Evolutionary conservation across 192 early-diverging fungal genomes (phyloP).

Genomic region (Phlyctochytrium arcticum): DNA sequence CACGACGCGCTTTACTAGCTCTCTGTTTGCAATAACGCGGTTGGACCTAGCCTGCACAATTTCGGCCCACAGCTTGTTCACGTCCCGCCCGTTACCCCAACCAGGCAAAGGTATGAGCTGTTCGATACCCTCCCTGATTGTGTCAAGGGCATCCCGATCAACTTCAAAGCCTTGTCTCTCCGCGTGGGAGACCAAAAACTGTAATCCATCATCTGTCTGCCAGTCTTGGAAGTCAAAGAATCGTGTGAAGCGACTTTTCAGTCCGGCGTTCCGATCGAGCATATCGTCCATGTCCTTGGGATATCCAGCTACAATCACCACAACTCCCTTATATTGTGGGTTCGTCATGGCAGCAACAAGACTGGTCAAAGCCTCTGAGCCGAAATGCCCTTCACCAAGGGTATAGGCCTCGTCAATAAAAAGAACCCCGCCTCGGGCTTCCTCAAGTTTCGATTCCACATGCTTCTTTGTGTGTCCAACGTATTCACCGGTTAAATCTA

Average conservation of each 20-base stretch:
- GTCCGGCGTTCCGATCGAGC: slow-evolving; percentile 27
- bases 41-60: slow-evolving; percentile 3
- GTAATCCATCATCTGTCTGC: slow-evolving; percentile 9
- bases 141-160: slow-evolving; percentile 6
- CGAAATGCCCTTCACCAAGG: slow-evolving; percentile 35
- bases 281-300: slow-evolving; percentile 30
- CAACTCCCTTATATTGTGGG: slow-evolving; percentile 27
- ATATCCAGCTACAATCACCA: slow-evolving; percentile 39
- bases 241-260: slow-evolving; percentile 28
- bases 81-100: slow-evolving; percentile 33
- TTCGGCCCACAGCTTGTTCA: slow-evolving; percentile 14
- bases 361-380: slow-evolving; percentile 28
- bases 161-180: not conserved
- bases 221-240: slow-evolving; percentile 34
- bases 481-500: slow-evolving; percentile 30
- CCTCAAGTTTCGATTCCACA: slow-evolving; percentile 28
- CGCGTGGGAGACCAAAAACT: slow-evolving; percentile 9
- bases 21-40: slow-evolving; percentile 8
- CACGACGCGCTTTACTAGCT: slow-evolving; percentile 14
- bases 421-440: slow-evolving; percentile 32
- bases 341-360: slow-evolving; percentile 39
- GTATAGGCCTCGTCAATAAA: slow-evolving; percentile 43
- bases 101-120: slow-evolving; percentile 14
- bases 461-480: slow-evolving; percentile 31
- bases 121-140: not conserved